Evolutionary conservation across 2,329 filamentous ascomycete species (phyloP), one percentile per base, ranked within the genome.

Genomic region (Allantophomopsis cytisporea): DNA sequence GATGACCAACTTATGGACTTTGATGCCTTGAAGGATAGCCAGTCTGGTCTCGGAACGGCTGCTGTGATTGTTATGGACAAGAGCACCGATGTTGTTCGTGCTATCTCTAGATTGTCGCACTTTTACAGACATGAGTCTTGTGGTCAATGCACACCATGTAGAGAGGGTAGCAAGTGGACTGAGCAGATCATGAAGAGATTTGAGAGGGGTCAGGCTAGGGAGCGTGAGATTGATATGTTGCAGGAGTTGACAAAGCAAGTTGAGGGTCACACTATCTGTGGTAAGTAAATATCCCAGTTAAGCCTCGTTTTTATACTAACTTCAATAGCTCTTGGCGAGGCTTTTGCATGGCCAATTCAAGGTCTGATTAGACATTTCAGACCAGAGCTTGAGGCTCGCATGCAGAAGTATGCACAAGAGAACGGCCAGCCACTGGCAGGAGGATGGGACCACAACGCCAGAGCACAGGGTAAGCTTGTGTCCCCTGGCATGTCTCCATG

Each of bases 51-150:
- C 12, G 91, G 91, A 51, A 98, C 91, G 6, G 91, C 91, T 4
- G 91, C 91, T 42, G 89, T 98, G 50, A 94, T 98, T 55, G 91
- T 98, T 60, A 94, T 98, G 84, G 91, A 98, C 67, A 93, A 96
- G 73, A 89, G 82, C 55, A 84, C 91, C 47, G 91, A 98, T 60
- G 83, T 98, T 39, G 87, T 98, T 50, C 83, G 89, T 48, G 85
- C 86, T 57, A 96, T 98, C 58, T 80, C 84, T 47, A 81, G 91
- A 53, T 77, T 98, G 52, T 85, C 83, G 54, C 85, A 89, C 61
- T 98, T 98, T 71, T 98, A 98, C 72, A 83, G 88, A 64, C 91
- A 98, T 69, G 91, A 98, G 71, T 88, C 80, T 50, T 98, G 91
- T 63, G 91, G 91, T 44, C 91, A 98, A 68, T 98, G 91, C 71